Evolutionary conservation across 495 filamentous ascomycete species (phyloP).

Genomic region (Annulohypoxylon moriforme): DNA sequence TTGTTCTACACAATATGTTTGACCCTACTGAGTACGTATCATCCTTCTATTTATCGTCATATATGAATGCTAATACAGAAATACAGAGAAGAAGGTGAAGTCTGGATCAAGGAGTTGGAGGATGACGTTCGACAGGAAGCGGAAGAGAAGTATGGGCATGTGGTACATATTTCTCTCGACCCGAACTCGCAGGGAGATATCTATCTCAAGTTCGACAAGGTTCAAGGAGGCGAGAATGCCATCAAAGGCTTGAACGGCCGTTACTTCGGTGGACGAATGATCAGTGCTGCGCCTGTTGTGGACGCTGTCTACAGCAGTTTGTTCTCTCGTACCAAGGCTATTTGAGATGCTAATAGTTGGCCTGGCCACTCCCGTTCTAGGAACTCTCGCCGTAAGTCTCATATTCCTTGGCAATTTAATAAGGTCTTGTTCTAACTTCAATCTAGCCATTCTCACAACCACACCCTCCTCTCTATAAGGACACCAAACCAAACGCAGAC

Average conservation of each 20-base stretch:
- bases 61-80: slow-evolving; percentile 56
- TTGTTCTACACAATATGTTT: slow-evolving; percentile 96
- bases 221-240: slow-evolving; percentile 94
- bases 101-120: slow-evolving; percentile 93
- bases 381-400: slow-evolving; percentile 48
- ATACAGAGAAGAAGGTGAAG: slow-evolving; percentile 82
- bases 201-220: slow-evolving; percentile 96
- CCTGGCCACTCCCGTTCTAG: slow-evolving; percentile 54
- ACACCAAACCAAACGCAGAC: slow-evolving; percentile 3
- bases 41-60: neutral
- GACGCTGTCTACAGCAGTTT: slow-evolving; percentile 98
- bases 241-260: slow-evolving; percentile 97
- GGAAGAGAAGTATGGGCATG: slow-evolving; percentile 94
- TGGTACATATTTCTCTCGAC: slow-evolving; percentile 97
- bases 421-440: slow-evolving; percentile 2
- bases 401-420: neutral
- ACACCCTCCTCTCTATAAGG: slow-evolving; percentile 7
- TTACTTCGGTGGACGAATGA: slow-evolving; percentile 90
- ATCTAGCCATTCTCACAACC: slow-evolving; percentile 13
- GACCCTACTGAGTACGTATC: slow-evolving; percentile 84
- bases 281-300: slow-evolving; percentile 93
- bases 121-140: slow-evolving; percentile 94
- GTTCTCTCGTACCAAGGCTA: slow-evolving; percentile 86
- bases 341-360: slow-evolving; percentile 67
- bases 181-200: slow-evolving; percentile 94